Base-by-base conservation (phyloP, 1,284 basidiomycete species). In the Lentinula novae-zelandiae region DNA sequence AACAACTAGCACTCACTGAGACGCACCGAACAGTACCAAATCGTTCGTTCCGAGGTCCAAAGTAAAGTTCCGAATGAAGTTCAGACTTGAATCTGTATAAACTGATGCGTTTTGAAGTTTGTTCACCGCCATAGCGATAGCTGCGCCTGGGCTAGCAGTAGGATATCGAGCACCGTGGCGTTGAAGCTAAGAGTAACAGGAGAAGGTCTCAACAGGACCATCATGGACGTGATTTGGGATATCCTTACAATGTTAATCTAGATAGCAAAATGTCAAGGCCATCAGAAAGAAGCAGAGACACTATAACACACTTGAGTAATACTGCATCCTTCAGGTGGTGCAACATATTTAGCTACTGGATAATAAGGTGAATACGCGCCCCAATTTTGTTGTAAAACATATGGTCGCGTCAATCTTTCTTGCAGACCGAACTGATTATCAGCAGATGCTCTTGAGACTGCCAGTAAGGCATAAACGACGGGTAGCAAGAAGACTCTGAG, bases 151-250 rank as follows among this genome's bases (percentile, higher is more conserved):
- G 5, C 75, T 75, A 0, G 71, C 67, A 0, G 92, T 93, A 0
- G 93, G 94, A 66, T 82, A 94, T 36, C 94, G 82, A 1, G 90
- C 86, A 0, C 92, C 91, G 67, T 96, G 94, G 9, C 93, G 79
- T 74, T 95, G 89, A n/a, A 96, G 73, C 92, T 94, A 63, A 17
- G 33, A 27, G 6, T 34, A 61, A 57, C 53, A 34, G 42, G 53
- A 58, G 67, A 51, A 4, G 27, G 27, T 4, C 27, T 27, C 27
- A 27, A 27, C 27, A 27, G 27, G 57, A 9, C 4, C 9, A 1
- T 27, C 27, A 27, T 27, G 27, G 3, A 27, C 27, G 27, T 27
- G 27, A 27, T 27, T 27, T 4, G 27, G 8, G 5, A 17, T 38
- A 22, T 60, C 76, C 83, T 58, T 71, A 89, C 87, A 63, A 89